A percentile compares a stretch with the other conserved stretches of the same genome.
These are phyloP conservation scores for Hanseniaspora gamundiae DNA, from an alignment of 1,139 yeast genomes.

Conservation along the genomic window DNA sequence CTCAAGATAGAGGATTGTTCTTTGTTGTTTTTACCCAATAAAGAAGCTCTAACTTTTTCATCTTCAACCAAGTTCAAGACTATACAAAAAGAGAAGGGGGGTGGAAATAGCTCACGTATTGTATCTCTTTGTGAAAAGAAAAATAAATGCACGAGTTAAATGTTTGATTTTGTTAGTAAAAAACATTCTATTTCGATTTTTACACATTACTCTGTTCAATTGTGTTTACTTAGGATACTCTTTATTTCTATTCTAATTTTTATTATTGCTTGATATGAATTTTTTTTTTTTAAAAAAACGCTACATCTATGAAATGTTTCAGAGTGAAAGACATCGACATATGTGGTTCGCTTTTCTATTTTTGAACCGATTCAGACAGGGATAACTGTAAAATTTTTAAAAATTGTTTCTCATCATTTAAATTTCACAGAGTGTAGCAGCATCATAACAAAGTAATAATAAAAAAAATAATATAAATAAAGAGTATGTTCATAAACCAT, in stretches of 20 bases:
- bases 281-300: background rate
- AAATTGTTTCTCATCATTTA: constrained; percentile 11
- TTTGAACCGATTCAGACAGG: constrained; percentile 17
- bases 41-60: constrained; percentile 16
- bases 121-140: no score
- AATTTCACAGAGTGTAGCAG: no score
- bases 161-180: background rate
- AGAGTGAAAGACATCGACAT: constrained; percentile 1
- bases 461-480: background rate
- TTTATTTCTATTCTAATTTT: background rate
- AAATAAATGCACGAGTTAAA: no score
- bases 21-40: constrained; percentile 48
- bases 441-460: constrained; percentile 3
- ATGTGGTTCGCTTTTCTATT: constrained; percentile 1
- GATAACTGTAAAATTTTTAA: constrained; percentile 13
- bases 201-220: no score
- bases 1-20: constrained; percentile 57
- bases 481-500: background rate
- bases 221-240: background rate
- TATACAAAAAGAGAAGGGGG: constrained; percentile 3
- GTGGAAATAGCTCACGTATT: no score
- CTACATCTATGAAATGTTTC: background rate
- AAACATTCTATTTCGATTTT: no score
- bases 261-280: background rate
- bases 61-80: constrained; percentile 16